phyloP scores from a whole-genome alignment of 129 eudicot genomes.

The Pulicaria dysenterica region DNA sequence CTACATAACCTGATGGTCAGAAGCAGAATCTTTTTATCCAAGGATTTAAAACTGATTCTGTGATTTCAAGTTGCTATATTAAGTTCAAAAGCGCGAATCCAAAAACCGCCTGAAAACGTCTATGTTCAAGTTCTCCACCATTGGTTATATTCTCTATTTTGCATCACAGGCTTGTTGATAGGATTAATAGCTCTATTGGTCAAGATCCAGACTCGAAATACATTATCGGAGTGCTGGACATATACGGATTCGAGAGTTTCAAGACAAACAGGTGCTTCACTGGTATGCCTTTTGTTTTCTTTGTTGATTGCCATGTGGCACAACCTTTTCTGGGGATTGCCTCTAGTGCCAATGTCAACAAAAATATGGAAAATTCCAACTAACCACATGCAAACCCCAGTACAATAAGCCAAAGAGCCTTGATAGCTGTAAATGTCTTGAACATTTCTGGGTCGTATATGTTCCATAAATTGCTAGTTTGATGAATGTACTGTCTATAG shows the following conservation, averaged over 20 bases:
- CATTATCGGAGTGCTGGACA: conserved; percentile 95
- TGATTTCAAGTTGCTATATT: background rate
- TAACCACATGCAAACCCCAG: conserved; percentile 9
- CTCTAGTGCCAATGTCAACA: conserved; percentile 20
- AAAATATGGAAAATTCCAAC: conserved; percentile 14
- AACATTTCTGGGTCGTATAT: background rate
- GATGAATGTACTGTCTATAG: conserved; percentile 1
- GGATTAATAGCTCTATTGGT: conserved; percentile 88
- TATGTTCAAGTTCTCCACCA: conserved; percentile 1
- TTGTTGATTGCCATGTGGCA: conserved; percentile 40
- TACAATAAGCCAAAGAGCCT: conserved; percentile 12
- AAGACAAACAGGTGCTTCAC: conserved; percentile 99
- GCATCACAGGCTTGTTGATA: conserved; percentile 88
- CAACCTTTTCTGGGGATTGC: conserved; percentile 8
- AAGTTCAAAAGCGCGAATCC: background rate
- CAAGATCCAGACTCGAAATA: conserved; percentile 83
- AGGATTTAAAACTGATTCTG: conserved; percentile 8
- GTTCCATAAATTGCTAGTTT: background rate
- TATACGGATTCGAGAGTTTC: conserved; percentile 98
- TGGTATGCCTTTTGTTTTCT: conserved; percentile 77
- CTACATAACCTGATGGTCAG: background rate
- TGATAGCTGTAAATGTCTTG: conserved; percentile 10
- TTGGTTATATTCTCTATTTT: conserved; percentile 17
- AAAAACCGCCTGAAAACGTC: background rate
- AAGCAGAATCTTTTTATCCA: background rate